These are phyloP conservation scores for Echites panduratus DNA, from an alignment of 257 asterid genomes.

Conservation along the genomic window DNA sequence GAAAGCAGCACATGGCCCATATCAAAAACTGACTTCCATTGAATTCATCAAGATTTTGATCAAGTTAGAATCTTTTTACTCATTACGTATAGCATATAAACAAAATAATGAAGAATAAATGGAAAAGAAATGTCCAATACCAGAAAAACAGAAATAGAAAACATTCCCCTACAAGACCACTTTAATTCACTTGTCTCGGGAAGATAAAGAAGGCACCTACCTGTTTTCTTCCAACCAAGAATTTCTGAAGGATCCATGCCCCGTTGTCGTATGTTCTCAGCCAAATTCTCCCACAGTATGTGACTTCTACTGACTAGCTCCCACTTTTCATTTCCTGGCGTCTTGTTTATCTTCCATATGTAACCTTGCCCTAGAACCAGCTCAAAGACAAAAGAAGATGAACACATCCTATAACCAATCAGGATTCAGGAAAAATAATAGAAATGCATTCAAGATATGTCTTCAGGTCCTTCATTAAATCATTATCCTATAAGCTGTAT, in stretches of 20 bases:
- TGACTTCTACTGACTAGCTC: constrained; percentile 74
- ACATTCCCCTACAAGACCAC: neutral
- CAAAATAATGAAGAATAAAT: neutral
- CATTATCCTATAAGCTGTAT: neutral
- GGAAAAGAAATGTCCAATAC: constrained; percentile 1
- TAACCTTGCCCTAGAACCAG: constrained; percentile 81
- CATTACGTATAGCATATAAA: neutral
- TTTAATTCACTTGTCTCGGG: neutral
- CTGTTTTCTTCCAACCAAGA: constrained; percentile 93
- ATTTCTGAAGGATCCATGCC: constrained; percentile 65
- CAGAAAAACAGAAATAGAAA: neutral
- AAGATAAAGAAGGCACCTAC: constrained; percentile 24
- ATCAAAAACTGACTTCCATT: neutral
- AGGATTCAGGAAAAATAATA: no score
- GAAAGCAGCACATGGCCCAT: neutral
- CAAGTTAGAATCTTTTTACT: neutral
- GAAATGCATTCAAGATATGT: neutral
- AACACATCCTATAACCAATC: constrained; percentile 19
- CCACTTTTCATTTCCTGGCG: constrained; percentile 74
- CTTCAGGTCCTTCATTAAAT: constrained; percentile 1
- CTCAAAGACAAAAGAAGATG: constrained; percentile 29
- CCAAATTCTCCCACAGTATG: constrained; percentile 68
- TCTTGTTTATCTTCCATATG: constrained; percentile 87
- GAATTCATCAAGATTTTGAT: neutral
- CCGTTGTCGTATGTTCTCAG: constrained; percentile 47